These are phyloP conservation scores for Seiridium cupressi DNA, from an alignment of 2,329 filamentous ascomycete genomes.

Conservation along the genomic window DNA sequence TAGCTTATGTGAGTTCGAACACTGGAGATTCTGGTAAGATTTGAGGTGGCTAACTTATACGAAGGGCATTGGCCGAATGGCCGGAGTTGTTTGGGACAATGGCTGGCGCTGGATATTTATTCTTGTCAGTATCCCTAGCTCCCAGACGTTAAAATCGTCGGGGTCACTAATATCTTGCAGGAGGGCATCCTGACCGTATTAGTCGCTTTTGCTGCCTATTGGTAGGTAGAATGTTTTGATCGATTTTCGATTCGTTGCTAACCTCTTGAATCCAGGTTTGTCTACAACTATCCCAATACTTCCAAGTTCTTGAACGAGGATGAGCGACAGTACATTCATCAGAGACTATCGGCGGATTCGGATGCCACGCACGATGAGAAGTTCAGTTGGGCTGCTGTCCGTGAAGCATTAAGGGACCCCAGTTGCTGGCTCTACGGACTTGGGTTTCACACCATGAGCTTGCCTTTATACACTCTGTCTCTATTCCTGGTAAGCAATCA, in stretches of 20 bases:
- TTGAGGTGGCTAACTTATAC: too few relatives aligned
- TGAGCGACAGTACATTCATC: conserved; percentile 57
- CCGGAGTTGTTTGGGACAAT: conserved; percentile 47
- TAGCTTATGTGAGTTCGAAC: conserved; percentile 44
- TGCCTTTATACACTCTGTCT: conserved; percentile 57
- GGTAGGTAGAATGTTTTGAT: conserved; percentile 14
- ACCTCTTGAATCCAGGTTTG: conserved; percentile 37
- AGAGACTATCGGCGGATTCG: conserved; percentile 64
- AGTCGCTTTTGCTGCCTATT: conserved; percentile 48
- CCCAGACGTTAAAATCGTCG: not conserved
- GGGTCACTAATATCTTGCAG: conserved; percentile 18
- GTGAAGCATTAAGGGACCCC: conserved; percentile 61
- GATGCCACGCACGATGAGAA: conserved; percentile 67
- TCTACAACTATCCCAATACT: conserved; percentile 64
- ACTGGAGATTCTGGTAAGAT: too few relatives aligned
- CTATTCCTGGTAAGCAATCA: conserved; percentile 45
- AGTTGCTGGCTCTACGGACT: conserved; percentile 74
- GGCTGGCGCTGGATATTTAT: conserved; percentile 63
- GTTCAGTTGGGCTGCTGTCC: conserved; percentile 68
- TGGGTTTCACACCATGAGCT: conserved; percentile 69
- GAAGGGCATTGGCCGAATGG: conserved; percentile 53
- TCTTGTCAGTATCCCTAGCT: conserved; percentile 35
- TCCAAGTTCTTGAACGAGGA: conserved; percentile 54
- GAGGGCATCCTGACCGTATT: conserved; percentile 57
- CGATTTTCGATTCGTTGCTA: not conserved